Evolutionary conservation across 495 filamentous ascomycete genomes (phyloP), one percentile per base, ranked within the genome.

Genomic region (Aspergillus homomorphus): DNA sequence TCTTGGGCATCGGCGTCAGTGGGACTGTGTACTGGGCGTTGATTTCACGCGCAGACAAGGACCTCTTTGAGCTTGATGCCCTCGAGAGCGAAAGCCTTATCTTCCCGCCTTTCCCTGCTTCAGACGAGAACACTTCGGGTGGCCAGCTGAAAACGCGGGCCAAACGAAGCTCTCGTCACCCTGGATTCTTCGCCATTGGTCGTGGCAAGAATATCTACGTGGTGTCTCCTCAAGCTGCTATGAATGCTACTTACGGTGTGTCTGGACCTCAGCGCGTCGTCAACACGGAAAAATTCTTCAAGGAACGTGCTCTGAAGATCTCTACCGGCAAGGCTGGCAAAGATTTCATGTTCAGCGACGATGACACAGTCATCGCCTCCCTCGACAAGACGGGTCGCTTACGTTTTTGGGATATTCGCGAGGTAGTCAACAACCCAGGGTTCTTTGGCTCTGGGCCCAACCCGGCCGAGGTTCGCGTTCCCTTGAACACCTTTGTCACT

Each of bases 261-360:
- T 77, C 84, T 50, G 87, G 87, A n/a, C 76, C 82, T 51, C 83
- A 87, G 61, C 87, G 88, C 46, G 80, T 86, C 28, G 85, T 92
- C 60, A 89, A 95, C 68, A 89, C 82, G 4, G 89, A 95, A 67
- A 90, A 86, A 65, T 95, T 95, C 62, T 84, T 95, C 62, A 84
- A 85, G 60, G 87, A 96, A 60, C 92, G 89, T 65, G 85, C 87
- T 42, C 79, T 96, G 59, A 93, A 91, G 73, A 94, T 99, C 70
- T 89, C 90, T 46, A 97, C 91, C 54, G 95, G 95, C 52, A 99
- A 99, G 74, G 95, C 95, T 49, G 93, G 92, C 28, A 98, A 99
- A 72, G 95, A 99, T 64, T 99, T 98, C 69, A 84, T 87, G 48
- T 99, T 99, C 75, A 96, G 92, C 69, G 90, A 92, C 65, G 95